Base-by-base conservation (phyloP, 305 asterid genomes). In the Rubia tinctorum region DNA sequence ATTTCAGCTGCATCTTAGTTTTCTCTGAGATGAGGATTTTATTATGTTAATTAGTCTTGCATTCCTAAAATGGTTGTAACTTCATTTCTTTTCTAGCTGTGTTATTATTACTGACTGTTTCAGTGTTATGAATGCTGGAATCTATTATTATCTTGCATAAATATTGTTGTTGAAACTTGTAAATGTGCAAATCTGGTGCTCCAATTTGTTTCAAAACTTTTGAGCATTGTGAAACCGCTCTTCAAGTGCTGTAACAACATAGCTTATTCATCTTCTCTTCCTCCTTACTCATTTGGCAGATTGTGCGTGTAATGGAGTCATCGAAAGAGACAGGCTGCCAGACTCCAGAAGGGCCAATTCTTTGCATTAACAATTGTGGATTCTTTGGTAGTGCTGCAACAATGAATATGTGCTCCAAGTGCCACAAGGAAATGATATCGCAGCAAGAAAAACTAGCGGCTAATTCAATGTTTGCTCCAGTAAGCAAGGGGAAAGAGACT, bases 401-500 rank as follows among this genome's bases (percentile, higher is more conserved):
- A 15, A 83, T 86, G 94, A 83, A 86, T 61, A 86, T 88, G 94
- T 88, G 94, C 71, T 86, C 91, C 60, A 88, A 88, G 79, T 88
- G 91, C 70, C 91, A 86, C 75, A 88, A 86, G 72, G 91, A 85
- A 65, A 73, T 79, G 80, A 69, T 83, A 25, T 55, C 83, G 82
- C 85, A 86, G 66, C 86, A 85, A 62, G 87, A 83, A 20, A 79
- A 80, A 77, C 79, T 86, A 30, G 89, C 89, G 9, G 86, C 88
- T 42, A 75, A 86, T n/a, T 85, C 94, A 49, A 81, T 86, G 5
- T 53, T 53, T 8, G 91, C 85, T 78, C 79, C 89, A 23, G 74
- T 75, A 51, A 69, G 74, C 78, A 73, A 62, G 1, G 83, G 56
- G 69, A 79, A 79, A 51, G 86, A 40, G 18, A 63, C 84, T 15